Percentiles rank a stretch among this genome's conserved stretches.
phyloP scores from a whole-genome alignment of 345 rosid genomes.

The Brassica carinata region DNA sequence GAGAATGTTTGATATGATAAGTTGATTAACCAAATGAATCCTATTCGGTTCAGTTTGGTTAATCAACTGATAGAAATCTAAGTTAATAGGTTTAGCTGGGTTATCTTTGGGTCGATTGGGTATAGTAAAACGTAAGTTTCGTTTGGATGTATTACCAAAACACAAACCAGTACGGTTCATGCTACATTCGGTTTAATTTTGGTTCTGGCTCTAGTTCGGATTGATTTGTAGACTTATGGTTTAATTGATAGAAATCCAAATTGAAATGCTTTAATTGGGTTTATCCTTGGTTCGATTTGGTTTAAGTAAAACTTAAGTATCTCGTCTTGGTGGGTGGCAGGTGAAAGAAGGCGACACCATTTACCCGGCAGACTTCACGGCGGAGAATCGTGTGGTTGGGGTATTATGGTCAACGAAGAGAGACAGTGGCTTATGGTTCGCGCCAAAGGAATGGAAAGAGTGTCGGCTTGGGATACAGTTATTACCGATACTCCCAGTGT shows the following conservation, averaged over 20 bases:
- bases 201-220: background rate
- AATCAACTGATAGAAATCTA: background rate
- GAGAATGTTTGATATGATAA: background rate
- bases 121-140: background rate
- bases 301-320: background rate
- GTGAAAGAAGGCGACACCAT: constrained; percentile 57
- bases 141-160: background rate
- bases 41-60: background rate
- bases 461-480: constrained; percentile 91
- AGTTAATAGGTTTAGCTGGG: background rate
- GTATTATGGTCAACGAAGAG: constrained; percentile 90
- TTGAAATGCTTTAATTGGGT: background rate
- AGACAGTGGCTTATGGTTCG: constrained; percentile 94
- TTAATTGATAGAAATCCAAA: too few species aligned
- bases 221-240: background rate
- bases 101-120: background rate
- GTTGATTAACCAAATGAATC: background rate
- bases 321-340: constrained; percentile 70
- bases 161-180: background rate
- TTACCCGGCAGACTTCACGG: constrained; percentile 67
- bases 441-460: constrained; percentile 77
- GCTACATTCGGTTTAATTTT: background rate
- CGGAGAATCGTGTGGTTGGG: constrained; percentile 82
- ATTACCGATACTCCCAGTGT: constrained; percentile 67
- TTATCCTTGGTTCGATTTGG: background rate